Percentiles rank a stretch among this genome's conserved stretches.
Evolutionary conservation across 2,329 filamentous ascomycete species (phyloP).

Genomic region (Fusarium stilboides): DNA sequence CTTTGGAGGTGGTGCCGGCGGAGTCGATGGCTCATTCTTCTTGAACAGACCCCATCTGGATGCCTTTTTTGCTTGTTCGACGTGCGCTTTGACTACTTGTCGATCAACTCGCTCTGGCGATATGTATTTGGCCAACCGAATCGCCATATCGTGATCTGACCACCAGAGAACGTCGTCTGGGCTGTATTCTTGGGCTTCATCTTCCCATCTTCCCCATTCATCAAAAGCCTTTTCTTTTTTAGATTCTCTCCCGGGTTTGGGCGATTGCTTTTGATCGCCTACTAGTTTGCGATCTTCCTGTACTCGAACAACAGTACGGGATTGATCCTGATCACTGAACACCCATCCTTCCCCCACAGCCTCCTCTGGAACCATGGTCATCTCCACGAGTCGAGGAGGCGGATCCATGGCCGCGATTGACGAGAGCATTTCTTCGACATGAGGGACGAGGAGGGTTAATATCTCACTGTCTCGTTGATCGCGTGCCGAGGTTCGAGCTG

Average conservation of each 20-base stretch:
- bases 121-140: conserved; percentile 61
- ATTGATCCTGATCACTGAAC: conserved; percentile 54
- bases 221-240: conserved; percentile 54
- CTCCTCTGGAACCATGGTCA: conserved; percentile 62
- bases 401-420: conserved; percentile 55
- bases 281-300: conserved; percentile 29
- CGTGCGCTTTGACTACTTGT: conserved; percentile 50
- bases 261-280: conserved; percentile 20
- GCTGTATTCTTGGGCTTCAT: conserved; percentile 28
- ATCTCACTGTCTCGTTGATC: conserved; percentile 58
- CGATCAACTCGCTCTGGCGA: conserved; percentile 55
- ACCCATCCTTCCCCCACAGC: conserved; percentile 58
- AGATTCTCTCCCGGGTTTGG: conserved; percentile 1
- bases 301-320: conserved; percentile 54
- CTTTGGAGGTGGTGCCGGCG: conserved; percentile 13
- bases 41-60: conserved; percentile 56
- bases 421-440: conserved; percentile 60
- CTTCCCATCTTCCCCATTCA: conserved; percentile 63
- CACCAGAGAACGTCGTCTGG: conserved; percentile 59
- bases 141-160: conserved; percentile 62
- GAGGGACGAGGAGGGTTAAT: conserved; percentile 58
- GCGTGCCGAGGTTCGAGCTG: conserved; percentile 53
- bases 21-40: conserved; percentile 37
- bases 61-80: conserved; percentile 54
- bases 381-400: conserved; percentile 56